Evolutionary conservation across 1,284 basidiomycete genomes (phyloP).

Genomic region (Grifola frondosa): DNA sequence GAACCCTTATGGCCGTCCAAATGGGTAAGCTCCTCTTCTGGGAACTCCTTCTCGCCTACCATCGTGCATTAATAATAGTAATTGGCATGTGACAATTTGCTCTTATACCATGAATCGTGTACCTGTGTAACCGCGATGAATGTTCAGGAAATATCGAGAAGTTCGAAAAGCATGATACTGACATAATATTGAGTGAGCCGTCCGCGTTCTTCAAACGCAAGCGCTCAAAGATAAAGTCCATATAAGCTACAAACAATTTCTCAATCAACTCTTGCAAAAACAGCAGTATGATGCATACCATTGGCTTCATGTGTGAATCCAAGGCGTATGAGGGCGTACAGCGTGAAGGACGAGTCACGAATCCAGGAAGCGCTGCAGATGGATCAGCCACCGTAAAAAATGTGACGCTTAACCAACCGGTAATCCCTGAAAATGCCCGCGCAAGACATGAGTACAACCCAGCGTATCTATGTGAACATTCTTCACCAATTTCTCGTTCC

Average conservation of each 20-base stretch:
- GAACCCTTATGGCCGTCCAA: constrained; percentile 86
- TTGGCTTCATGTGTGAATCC: constrained; percentile 91
- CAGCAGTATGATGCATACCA: constrained; percentile 40
- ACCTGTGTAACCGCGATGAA: constrained; percentile 35
- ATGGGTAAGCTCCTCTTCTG: constrained; percentile 81
- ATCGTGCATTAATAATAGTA: not conserved
- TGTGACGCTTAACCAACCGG: constrained; percentile 39
- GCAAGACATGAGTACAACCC: not conserved
- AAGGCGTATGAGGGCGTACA: constrained; percentile 88
- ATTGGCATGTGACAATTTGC: not conserved
- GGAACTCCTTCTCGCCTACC: constrained; percentile 82
- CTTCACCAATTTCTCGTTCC: constrained; percentile 81
- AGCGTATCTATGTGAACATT: not conserved
- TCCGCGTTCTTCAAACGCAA: constrained; percentile 81
- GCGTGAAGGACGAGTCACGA: constrained; percentile 87
- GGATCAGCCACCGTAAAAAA: not conserved
- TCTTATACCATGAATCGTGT: constrained; percentile 77
- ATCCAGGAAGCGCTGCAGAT: constrained; percentile 76
- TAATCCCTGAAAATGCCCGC: constrained; percentile 56
- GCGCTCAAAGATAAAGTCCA: constrained; percentile 87
- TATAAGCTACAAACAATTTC: constrained; percentile 56
- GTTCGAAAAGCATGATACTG: not conserved
- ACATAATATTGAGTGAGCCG: constrained; percentile 88
- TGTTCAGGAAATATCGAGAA: not conserved
- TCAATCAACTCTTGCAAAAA: not conserved